Evolutionary conservation across 2,329 filamentous ascomycete genomes (phyloP), one percentile per base, ranked within the genome.

Genomic region (Talaromyces atroroseus): DNA sequence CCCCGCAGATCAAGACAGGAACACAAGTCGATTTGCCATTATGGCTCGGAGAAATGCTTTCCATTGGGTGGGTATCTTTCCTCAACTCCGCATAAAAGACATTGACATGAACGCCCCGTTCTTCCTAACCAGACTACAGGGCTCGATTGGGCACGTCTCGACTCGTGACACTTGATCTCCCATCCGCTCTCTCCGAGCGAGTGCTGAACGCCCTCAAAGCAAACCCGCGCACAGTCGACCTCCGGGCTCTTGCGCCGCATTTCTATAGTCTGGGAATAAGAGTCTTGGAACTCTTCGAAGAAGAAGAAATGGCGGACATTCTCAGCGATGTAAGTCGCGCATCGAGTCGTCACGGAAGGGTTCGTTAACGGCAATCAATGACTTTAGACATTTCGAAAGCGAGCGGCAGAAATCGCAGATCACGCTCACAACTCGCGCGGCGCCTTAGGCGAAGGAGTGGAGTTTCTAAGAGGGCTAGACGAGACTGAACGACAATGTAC

Each of bases 41-140:
- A 62, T 99, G 94, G 94, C 85, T 99, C 12, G 91, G 88, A 63
- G 90, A 96, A 72, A 92, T 96, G 82, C 88, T 99, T 52, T 75
- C 74, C 11, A 75, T 73, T 53, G 72, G 77, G 78, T 80, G 71
- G 3, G 2, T 63, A n/a, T 32, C 6, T 26, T 18, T 16, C 24
- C 40, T 44, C 36, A 40, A 2, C 36, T 16, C 26, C 26, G 8
- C 26, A 29, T 29, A 5, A 8, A 29, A 14, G 32, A 14, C 14
- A 36, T 16, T 16, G 11, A 34, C 2, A 38, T 38, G 42, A 8
- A 29, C 21, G 6, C 29, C 14, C 8, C 7, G 26, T 29, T 29
- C 5, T 11, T 47, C n/a, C 21, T 57, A 49, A 57, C 29, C 52
- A 10, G 45, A 24, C n/a, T 23, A 18, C 24, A 75, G 75, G 36